Conservation (phyloP, 1,284 basidiomycete species). For the Cutaneotrichosporon cavernicola region DNA sequence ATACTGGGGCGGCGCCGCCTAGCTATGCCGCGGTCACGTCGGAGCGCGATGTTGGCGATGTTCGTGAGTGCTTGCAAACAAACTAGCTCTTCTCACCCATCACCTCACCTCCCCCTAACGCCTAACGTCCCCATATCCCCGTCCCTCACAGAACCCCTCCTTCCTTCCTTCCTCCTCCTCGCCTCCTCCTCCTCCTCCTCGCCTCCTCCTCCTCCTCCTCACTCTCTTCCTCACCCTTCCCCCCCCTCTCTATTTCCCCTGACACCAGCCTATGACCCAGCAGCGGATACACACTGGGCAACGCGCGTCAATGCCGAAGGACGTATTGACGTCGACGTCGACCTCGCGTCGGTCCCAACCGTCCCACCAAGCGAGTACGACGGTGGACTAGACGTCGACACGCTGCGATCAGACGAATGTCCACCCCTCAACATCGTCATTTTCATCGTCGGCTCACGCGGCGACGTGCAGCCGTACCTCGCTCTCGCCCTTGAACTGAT, state of each 20-base stretch:
- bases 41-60: not conserved
- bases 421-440: constrained; percentile 63
- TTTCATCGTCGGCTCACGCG: constrained; percentile 65
- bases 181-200: not conserved
- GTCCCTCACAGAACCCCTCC: too few relatives aligned
- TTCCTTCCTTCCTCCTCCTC: too few relatives aligned
- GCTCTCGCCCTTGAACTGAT: constrained; percentile 62
- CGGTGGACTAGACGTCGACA: not conserved
- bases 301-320: constrained; percentile 5
- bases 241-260: not conserved
- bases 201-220: not conserved
- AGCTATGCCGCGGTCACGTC: not conserved
- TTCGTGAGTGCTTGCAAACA: not conserved
- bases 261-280: constrained; percentile 1
- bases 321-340: constrained; percentile 9
- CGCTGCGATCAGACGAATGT: constrained; percentile 20
- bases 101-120: too few relatives aligned
- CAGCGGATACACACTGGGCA: not conserved
- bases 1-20: not conserved
- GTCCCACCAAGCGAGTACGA: not conserved
- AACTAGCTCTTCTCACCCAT: too few relatives aligned
- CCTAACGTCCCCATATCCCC: too few relatives aligned
- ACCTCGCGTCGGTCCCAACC: not conserved
- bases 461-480: constrained; percentile 70
- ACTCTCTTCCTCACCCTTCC: not conserved